These are phyloP conservation scores for Rhizophora mangle DNA, from an alignment of 345 rosid species.

Conservation along the genomic window DNA sequence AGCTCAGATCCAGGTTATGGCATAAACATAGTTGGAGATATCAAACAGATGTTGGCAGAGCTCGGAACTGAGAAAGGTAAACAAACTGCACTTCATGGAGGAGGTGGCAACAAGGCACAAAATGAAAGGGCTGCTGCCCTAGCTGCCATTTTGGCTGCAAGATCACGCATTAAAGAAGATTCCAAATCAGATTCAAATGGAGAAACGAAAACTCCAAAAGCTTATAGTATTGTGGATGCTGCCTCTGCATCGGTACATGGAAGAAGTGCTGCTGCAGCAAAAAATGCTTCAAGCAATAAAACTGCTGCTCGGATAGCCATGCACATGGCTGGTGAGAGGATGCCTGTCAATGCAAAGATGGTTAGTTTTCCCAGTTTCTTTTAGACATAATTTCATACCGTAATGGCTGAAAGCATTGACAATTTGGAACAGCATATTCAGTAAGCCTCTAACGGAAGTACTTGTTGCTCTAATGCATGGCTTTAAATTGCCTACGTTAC, in stretches of 20 bases:
- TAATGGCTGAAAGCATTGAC: not conserved
- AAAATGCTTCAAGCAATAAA: constrained; percentile 73
- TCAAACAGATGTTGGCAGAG: constrained; percentile 81
- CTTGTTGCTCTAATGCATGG: too few species aligned
- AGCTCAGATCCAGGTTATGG: constrained; percentile 67
- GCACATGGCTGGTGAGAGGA: constrained; percentile 97
- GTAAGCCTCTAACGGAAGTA: not conserved
- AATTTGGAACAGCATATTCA: not conserved
- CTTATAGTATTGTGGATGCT: constrained; percentile 85
- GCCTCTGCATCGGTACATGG: constrained; percentile 97
- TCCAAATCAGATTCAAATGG: constrained; percentile 54
- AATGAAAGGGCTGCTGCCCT: constrained; percentile 94
- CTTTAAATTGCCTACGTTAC: too few species aligned
- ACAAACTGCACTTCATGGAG: constrained; percentile 82
- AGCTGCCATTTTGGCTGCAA: constrained; percentile 74
- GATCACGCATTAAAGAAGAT: constrained; percentile 65
- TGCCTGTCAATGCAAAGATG: constrained; percentile 78
- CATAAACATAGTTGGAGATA: constrained; percentile 73
- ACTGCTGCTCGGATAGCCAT: constrained; percentile 89
- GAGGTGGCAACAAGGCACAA: constrained; percentile 94
- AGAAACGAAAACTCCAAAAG: constrained; percentile 40
- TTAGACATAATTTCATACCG: not conserved
- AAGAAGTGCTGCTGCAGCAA: constrained; percentile 92
- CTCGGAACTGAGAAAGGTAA: constrained; percentile 91
- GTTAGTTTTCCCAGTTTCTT: constrained; percentile 37